phyloP scores from a whole-genome alignment of 345 rosid genomes.

The Populus simonii region DNA sequence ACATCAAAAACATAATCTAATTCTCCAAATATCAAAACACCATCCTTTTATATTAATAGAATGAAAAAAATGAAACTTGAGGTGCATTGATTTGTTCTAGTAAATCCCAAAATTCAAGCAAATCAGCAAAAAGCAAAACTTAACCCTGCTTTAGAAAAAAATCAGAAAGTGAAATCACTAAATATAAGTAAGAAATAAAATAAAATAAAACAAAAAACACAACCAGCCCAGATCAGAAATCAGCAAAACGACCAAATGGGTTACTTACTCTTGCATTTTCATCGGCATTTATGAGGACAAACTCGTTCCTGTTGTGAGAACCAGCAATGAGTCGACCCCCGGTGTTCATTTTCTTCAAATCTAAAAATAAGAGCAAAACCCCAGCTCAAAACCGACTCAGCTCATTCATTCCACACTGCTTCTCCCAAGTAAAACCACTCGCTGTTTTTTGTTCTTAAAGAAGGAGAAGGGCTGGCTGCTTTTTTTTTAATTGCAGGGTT shows the following conservation, averaged over 20 bases:
- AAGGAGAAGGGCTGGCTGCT: neutral
- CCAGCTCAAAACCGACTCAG: constrained; percentile 4
- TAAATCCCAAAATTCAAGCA: neutral
- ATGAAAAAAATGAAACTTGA: neutral
- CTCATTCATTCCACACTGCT: neutral
- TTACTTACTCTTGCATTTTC: constrained; percentile 69
- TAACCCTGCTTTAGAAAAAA: neutral
- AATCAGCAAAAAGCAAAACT: neutral
- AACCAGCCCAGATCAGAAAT: constrained; percentile 37
- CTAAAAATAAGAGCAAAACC: neutral
- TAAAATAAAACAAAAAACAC: neutral
- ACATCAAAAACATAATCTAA: constrained; percentile 9
- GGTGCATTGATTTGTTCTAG: neutral
- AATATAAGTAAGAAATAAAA: neutral
- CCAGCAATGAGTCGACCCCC: constrained; percentile 94
- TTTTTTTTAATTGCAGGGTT: neutral
- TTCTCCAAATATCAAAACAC: neutral
- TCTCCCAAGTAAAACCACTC: neutral
- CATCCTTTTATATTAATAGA: neutral
- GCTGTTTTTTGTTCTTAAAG: neutral
- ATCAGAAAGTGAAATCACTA: neutral
- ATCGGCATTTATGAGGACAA: constrained; percentile 89
- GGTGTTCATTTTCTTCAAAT: constrained; percentile 55
- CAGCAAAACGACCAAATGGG: constrained; percentile 9
- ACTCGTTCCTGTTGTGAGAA: constrained; percentile 92